Evolutionary conservation across 371 early-diverging fungal species (phyloP).

Genomic region (Rhizopus delemar): DNA sequence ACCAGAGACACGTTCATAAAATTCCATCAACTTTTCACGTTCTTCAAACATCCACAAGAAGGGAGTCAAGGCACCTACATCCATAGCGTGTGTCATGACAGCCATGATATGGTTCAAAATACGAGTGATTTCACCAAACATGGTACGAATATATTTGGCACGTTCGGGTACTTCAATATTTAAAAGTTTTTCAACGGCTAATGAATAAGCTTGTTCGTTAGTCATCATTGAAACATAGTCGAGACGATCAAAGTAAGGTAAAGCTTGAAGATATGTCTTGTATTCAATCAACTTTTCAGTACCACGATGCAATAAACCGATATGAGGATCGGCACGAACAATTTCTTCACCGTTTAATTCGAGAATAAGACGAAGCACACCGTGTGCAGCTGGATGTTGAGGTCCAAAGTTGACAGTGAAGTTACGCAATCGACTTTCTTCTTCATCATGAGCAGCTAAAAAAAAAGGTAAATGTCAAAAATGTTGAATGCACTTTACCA

Average conservation of each 20-base stretch:
- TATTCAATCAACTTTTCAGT: conserved; percentile 98
- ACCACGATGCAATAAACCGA: conserved; percentile 96
- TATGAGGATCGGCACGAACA: conserved; percentile 93
- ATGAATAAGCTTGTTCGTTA: conserved; percentile 91
- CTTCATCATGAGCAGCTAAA: conserved; percentile 48
- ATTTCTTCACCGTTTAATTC: conserved; percentile 94
- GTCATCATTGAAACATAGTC: conserved; percentile 99
- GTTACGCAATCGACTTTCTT: conserved; percentile 65
- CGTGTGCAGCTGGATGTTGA: conserved; percentile 99
- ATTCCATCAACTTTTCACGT: conserved; percentile 97
- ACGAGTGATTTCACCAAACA: conserved; percentile 97
- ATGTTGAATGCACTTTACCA: too few relatives aligned
- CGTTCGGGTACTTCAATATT: conserved; percentile 95
- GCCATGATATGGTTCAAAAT: conserved; percentile 98
- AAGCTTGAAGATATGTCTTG: conserved; percentile 94
- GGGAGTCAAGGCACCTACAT: conserved; percentile 96
- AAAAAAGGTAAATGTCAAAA: background rate
- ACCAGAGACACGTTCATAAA: conserved; percentile 97
- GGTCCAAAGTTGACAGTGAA: conserved; percentile 98
- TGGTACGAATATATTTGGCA: conserved; percentile 94
- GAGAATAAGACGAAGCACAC: conserved; percentile 95
- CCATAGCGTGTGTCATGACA: conserved; percentile 93
- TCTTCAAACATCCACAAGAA: conserved; percentile 99
- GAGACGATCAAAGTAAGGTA: conserved; percentile 97
- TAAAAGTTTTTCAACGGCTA: conserved; percentile 95